phyloP scores from a whole-genome alignment of 495 filamentous ascomycete genomes.

The Penicillium ucsense region DNA sequence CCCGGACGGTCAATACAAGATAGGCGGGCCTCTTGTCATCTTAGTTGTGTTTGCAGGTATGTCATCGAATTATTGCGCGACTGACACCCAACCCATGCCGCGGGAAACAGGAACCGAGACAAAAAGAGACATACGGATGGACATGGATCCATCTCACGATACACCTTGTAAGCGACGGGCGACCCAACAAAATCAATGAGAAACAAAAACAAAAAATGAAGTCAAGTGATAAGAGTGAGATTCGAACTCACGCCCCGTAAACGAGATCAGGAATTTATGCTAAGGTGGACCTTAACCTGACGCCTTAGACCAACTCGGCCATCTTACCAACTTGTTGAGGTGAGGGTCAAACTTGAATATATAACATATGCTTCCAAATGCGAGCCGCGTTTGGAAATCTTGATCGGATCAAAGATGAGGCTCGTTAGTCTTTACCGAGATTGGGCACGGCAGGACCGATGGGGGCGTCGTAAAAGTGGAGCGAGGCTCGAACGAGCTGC shows the following conservation, averaged over 20 bases:
- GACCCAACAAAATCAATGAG: background rate
- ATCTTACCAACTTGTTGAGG: constrained; percentile 20
- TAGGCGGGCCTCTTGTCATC: too few species aligned
- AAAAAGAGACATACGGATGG: too few species aligned
- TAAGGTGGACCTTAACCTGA: constrained; percentile 29
- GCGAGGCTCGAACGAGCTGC: constrained; percentile 4
- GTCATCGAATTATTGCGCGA: too few species aligned
- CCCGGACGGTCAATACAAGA: too few species aligned
- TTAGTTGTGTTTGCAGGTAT: too few species aligned
- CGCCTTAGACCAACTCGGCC: constrained; percentile 32
- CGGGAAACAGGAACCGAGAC: too few species aligned
- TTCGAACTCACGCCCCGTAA: constrained; percentile 28
- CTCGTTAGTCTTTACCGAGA: background rate
- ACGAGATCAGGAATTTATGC: constrained; percentile 22
- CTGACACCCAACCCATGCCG: too few species aligned
- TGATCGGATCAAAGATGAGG: background rate
- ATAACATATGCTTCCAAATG: background rate
- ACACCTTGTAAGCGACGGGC: too few species aligned
- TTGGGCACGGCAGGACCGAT: background rate
- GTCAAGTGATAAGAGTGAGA: constrained; percentile 25
- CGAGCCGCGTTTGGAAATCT: too few species aligned
- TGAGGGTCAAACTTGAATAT: background rate
- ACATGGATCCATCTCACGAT: too few species aligned
- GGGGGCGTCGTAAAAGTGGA: constrained; percentile 1
- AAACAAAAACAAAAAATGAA: background rate